These are phyloP conservation scores for Paecilomyces dactylethromorphus DNA, from an alignment of 2,329 filamentous ascomycete species.

Conservation along the genomic window DNA sequence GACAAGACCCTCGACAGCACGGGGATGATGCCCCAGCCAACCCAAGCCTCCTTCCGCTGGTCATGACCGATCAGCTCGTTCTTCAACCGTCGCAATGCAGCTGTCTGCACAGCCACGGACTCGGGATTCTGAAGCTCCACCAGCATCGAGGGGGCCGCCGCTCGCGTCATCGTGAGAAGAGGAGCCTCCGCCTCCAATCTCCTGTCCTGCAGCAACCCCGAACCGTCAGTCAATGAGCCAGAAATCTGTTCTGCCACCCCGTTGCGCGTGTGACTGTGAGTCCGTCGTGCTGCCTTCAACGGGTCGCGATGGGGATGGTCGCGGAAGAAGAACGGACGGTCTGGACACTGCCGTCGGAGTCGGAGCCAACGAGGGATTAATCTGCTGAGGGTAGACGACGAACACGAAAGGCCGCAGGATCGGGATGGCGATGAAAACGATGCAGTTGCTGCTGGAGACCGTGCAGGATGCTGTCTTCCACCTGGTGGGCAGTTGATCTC, in stretches of 20 bases:
- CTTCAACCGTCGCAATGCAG: conserved; percentile 67
- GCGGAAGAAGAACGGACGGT: background rate
- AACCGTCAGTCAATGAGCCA: conserved; percentile 9
- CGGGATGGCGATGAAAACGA: background rate
- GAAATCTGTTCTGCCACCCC: background rate
- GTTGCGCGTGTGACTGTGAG: background rate
- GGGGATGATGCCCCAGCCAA: conserved; percentile 59
- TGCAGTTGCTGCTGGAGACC: background rate
- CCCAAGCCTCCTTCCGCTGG: conserved; percentile 75
- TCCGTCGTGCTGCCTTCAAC: background rate
- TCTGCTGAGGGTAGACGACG: background rate
- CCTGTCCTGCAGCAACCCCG: conserved; percentile 1
- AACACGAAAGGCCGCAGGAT: background rate
- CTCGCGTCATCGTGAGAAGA: conserved; percentile 46
- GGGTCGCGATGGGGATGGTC: background rate
- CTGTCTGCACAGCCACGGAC: conserved; percentile 35
- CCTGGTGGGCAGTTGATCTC: background rate
- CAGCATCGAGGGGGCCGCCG: conserved; percentile 49
- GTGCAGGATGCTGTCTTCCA: background rate
- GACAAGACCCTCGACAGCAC: conserved; percentile 44
- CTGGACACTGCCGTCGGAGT: background rate
- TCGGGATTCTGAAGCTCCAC: conserved; percentile 51
- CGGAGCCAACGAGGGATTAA: background rate
- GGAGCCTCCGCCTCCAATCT: conserved; percentile 21
- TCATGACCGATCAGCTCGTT: conserved; percentile 85